phyloP scores from a whole-genome alignment of 1,139 yeast species.

The Geotrichum cucujoidarum region DNA sequence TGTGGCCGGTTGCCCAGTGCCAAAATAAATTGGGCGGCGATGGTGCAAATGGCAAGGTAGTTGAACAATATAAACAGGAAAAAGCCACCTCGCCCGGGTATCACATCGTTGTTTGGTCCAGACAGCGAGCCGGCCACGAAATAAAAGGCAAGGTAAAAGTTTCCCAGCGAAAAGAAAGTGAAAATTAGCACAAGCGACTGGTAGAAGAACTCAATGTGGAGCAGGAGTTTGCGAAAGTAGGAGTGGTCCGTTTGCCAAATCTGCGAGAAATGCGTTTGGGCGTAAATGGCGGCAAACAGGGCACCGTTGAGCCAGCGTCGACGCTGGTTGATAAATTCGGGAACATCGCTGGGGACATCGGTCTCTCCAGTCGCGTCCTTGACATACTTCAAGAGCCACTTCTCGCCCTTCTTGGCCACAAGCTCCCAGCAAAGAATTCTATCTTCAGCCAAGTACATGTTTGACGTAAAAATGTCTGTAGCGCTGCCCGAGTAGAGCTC shows the following conservation, averaged over 20 bases:
- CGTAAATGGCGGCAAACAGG: constrained; percentile 87
- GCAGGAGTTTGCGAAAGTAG: constrained; percentile 61
- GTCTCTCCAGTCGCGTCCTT: constrained; percentile 94
- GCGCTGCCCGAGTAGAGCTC: constrained; percentile 59
- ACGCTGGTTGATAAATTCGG: constrained; percentile 92
- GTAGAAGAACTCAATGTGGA: constrained; percentile 78
- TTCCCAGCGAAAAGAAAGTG: constrained; percentile 85
- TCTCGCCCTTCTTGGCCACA: constrained; percentile 78
- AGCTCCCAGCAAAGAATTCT: constrained; percentile 96
- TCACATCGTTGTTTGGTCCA: constrained; percentile 40
- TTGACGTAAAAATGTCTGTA: constrained; percentile 85
- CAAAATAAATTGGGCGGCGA: constrained; percentile 79
- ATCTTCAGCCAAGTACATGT: constrained; percentile 97
- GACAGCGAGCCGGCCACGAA: constrained; percentile 84
- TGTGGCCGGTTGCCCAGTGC: constrained; percentile 97
- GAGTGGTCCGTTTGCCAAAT: constrained; percentile 90
- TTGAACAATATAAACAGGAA: constrained; percentile 73
- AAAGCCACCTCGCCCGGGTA: constrained; percentile 67
- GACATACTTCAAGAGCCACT: constrained; percentile 91
- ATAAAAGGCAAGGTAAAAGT: constrained; percentile 85
- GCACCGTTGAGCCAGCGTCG: constrained; percentile 99
- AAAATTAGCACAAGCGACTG: constrained; percentile 72
- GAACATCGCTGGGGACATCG: constrained; percentile 87
- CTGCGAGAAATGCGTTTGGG: constrained; percentile 70
- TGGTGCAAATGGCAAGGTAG: constrained; percentile 71